These are phyloP conservation scores for Trichothecium roseum DNA, from an alignment of 2,329 filamentous ascomycete genomes.

Conservation along the genomic window DNA sequence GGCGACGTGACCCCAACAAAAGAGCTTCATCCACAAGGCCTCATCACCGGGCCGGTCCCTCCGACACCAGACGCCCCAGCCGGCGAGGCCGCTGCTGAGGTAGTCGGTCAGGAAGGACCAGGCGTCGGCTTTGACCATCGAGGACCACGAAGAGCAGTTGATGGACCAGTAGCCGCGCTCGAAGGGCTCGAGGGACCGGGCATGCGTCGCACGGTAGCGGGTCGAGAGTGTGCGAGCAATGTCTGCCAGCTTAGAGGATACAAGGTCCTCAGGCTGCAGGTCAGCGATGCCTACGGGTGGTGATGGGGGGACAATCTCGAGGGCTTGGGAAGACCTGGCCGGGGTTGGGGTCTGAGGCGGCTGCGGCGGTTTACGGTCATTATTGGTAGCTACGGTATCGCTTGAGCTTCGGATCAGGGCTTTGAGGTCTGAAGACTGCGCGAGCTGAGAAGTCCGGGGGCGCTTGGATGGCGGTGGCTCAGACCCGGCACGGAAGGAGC, in stretches of 20 bases:
- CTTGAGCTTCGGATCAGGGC: constrained; percentile 17
- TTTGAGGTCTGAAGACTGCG: constrained; percentile 6
- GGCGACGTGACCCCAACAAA: constrained; percentile 67
- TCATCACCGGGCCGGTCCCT: constrained; percentile 27
- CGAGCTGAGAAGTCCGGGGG: constrained; percentile 6
- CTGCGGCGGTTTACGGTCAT: constrained; percentile 1
- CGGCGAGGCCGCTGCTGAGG: constrained; percentile 46
- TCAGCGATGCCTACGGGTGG: constrained; percentile 37
- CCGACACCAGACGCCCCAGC: constrained; percentile 57
- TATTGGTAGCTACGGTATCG: constrained; percentile 10
- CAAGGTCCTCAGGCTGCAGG: constrained; percentile 37
- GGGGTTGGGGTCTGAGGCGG: constrained; percentile 13
- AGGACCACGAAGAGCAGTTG: constrained; percentile 43
- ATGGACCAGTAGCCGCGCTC: constrained; percentile 76
- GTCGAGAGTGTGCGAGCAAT: constrained; percentile 37
- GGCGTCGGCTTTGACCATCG: constrained; percentile 34
- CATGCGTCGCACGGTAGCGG: constrained; percentile 38
- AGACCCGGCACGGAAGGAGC: constrained; percentile 16
- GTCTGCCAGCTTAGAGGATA: constrained; percentile 46
- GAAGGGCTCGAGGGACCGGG: constrained; percentile 31
- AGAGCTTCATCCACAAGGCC: constrained; percentile 47
- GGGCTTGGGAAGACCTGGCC: constrained; percentile 12
- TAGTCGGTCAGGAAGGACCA: constrained; percentile 55
- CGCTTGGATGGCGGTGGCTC: constrained; percentile 19
- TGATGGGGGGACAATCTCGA: constrained; percentile 43